Base-by-base conservation (phyloP, 2,329 filamentous ascomycete species). In the Fusarium falciforme region DNA sequence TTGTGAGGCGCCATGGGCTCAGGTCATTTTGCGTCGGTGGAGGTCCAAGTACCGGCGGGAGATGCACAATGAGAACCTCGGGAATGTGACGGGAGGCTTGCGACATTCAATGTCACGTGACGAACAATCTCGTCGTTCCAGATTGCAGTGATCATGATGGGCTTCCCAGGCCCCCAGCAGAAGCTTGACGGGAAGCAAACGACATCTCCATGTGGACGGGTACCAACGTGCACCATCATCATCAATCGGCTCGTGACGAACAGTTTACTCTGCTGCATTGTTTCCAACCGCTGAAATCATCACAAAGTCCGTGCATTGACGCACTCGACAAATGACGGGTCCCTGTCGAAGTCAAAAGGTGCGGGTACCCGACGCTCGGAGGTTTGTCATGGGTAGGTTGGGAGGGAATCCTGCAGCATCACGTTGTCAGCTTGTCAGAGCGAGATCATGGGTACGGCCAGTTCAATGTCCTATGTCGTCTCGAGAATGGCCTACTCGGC, bases 41-140 rank as follows among this genome's bases (percentile, higher is more conserved):
- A 73, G 75, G 70, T 60, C 66, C 49, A 76, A 75, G 76, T 77
- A 77, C 72, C 72, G 76, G 72, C 71, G 72, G 72, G 68, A 75
- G 72, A 75, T 71, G 69, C 55, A 70, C 73, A 74, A 77, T 58
- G 70, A 75, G 67, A 75, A 73, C 76, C 74, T 76, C 75, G 76
- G 72, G 72, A 77, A 77, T 77, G 73, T 62, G 58, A 75, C 64
- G 67, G 75, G 60, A 73, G 68, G 49, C 60, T 75, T 70, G 61
- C 59, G 49, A 67, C 27, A 64, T 33, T 52, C 11, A 8, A 20
- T 4, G 47, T 74, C 72, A 74, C 72, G 72, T 74, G 72, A 75
- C 12, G 0, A 27, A 9, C 40, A 36, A 4, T 29, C 11, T 9
- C 17, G 44, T 29, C 54, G 14, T 27, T 12, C 52, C 33, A 35